A percentile compares a stretch with the other conserved stretches of the same genome.
phyloP scores from a whole-genome alignment of 2,329 filamentous ascomycete species.

The Clarireedia hainanense region DNA sequence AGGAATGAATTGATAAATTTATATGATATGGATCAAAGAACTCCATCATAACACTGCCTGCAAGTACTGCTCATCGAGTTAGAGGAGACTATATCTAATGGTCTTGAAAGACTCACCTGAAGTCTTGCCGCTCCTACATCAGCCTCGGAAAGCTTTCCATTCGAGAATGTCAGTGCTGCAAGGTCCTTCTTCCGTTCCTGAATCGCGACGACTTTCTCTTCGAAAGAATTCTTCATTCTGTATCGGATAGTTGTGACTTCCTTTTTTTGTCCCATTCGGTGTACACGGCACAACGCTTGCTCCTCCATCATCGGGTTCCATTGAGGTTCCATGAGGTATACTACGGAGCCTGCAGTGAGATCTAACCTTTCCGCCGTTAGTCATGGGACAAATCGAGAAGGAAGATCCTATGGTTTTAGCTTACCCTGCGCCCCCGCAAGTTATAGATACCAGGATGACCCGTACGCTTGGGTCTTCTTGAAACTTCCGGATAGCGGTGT shows the following conservation, averaged over 20 bases:
- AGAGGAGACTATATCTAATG: no score
- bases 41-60: no score
- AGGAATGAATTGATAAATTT: no score
- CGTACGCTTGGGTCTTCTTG: background rate
- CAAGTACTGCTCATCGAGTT: no score
- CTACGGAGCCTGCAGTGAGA: background rate
- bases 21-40: no score
- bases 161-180: no score
- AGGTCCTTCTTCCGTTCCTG: no score
- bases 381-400: background rate
- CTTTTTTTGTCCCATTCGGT: conserved; percentile 20
- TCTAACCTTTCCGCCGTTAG: background rate
- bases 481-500: background rate
- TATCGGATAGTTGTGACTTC: conserved; percentile 22
- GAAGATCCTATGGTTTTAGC: background rate
- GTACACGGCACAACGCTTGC: conserved; percentile 20
- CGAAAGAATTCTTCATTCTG: background rate
- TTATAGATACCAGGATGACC: background rate
- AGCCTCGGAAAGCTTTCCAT: no score
- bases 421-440: background rate
- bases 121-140: no score
- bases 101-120: no score
- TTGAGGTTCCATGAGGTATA: conserved; percentile 2
- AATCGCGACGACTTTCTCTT: conserved; percentile 11
- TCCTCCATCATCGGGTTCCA: conserved; percentile 26